Evolutionary conservation across 148 eudicot species (phyloP), one percentile per base, ranked within the genome.

Genomic region (Suaeda aralocaspica): DNA sequence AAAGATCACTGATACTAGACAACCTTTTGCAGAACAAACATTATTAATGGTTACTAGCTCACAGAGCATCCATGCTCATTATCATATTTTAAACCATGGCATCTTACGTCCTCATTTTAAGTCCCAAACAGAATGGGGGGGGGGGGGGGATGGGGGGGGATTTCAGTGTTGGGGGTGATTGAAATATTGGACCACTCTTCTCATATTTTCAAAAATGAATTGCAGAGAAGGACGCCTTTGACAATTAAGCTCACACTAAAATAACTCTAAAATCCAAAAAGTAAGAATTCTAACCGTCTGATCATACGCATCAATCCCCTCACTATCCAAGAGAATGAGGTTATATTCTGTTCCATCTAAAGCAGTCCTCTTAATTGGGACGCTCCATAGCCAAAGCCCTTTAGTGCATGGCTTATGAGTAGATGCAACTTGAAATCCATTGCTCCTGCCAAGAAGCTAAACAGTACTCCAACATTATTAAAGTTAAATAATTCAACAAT

Each of bases 361-460:
- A 44, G 97, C 92, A 68, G 89, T 87, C 76, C 92, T 89, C 86
- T 80, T 86, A 48, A 94, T 18, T 10, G 99, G 99, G 57, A 89
- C 83, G 78, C 99, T 94, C 99, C 99, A 94, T 69, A 94, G 72
- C 99, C 99, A 94, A 64, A 94, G 89, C 61, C 99, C 99, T 84
- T 94, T 94, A 5, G 99, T 91, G 75, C 99, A 94, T 5, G 99
- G 99, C 77, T 83, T 81, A 73, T 94, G 97, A 66, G 97, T 91
- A 30, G 99, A 58, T 22, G 99, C 99, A 69, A 94, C 97, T 72
- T 91, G 96, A 81, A 94, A 94, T 21, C 99, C 97, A 56, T 91
- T 91, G 78, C 91, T 94, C 80, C 91, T 79, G 46, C 98, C 98
- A 79, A 91, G 84, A 83, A 94, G 97, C 98, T 94, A 73, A 63